A percentile compares a stretch with the other conserved stretches of the same genome.
Conservation (phyloP, 495 filamentous ascomycete species). For the Neurospora sp. region DNA sequence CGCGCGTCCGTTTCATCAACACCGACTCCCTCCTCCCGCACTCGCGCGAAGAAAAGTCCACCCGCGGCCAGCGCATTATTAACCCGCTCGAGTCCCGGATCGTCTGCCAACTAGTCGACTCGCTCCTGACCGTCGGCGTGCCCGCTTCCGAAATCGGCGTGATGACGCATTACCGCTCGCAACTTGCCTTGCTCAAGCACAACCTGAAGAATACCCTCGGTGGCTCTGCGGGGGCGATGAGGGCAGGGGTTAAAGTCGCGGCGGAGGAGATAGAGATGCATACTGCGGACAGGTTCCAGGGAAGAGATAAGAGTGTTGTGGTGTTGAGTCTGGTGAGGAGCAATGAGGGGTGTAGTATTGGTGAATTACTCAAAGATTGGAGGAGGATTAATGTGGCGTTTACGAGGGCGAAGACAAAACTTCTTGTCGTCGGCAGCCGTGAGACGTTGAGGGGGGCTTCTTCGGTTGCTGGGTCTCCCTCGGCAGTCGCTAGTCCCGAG, state of each 20-base stretch:
- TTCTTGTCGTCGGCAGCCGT: constrained; percentile 75
- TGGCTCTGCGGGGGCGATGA: not conserved
- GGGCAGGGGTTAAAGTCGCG: not conserved
- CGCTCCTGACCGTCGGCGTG: constrained; percentile 65
- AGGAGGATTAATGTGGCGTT: constrained; percentile 90
- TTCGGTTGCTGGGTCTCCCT: not conserved
- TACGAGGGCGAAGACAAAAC: constrained; percentile 80
- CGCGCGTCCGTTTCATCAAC: constrained; percentile 76
- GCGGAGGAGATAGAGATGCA: constrained; percentile 69
- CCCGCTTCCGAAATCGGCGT: constrained; percentile 75
- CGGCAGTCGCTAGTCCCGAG: constrained; percentile 11
- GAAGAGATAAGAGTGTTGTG: constrained; percentile 85
- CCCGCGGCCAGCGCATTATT: constrained; percentile 71
- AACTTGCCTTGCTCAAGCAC: constrained; percentile 51
- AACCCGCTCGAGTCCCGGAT: constrained; percentile 73
- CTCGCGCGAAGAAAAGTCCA: constrained; percentile 48
- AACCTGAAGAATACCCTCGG: constrained; percentile 22
- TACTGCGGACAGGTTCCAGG: constrained; percentile 93
- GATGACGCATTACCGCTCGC: constrained; percentile 95
- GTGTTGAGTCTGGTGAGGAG: constrained; percentile 78
- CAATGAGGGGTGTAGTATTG: constrained; percentile 69
- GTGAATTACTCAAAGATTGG: constrained; percentile 87
- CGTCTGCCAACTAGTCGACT: constrained; percentile 65
- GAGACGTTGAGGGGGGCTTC: constrained; percentile 50
- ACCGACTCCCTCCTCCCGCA: constrained; percentile 65